Evolutionary conservation across 371 early-diverging fungal species (phyloP), one percentile per base, ranked within the genome.

Genomic region (Circinella umbellata): DNA sequence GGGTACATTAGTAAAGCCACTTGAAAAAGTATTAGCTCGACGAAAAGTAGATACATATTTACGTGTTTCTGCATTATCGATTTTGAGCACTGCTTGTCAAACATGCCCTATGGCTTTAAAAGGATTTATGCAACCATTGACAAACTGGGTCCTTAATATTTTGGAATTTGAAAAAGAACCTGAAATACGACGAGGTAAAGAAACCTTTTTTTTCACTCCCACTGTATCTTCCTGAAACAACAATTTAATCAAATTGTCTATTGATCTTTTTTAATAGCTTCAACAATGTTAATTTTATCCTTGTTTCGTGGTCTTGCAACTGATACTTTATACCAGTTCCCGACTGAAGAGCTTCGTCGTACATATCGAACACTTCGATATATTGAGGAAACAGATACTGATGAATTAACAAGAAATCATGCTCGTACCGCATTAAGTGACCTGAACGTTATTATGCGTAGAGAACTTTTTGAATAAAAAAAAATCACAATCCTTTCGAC

Each of bases 31-130:
- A 8, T 74, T 96, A n/a, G 83, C 67, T 20, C 71, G 76, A 49
- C 70, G 77, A n/a, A n/a, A 76, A 8, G 78, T 77, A 35, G 76
- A 80, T 66, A 71, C 62, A n/a, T 76, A 78, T 64, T 61, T 85
- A 48, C 76, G 83, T 34, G 81, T 80, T 4, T 85, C 93, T 27
- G 93, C 97, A 5, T 69, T 95, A 54, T 89, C 93, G 3, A 89
- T 97, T 34, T 75, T 95, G 18, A 87, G 93, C 14, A 84, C 81
- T 42, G 86, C 90, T 4, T 93, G 93, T 34, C 91, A 94, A 77
- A 90, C 88, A 6, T 87, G 89, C 61, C 92, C 95, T 3, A 79
- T 84, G 37, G 88, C 93, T 4, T 77, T 97, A 39, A 73, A 88
- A 4, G 84, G 86, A 1, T 88, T 88, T 76, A 75, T 94, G 65